Percentiles rank a stretch among this genome's conserved stretches.
Evolutionary conservation across 2,329 filamentous ascomycete species (phyloP).

Genomic region (Fusarium nodosum): DNA sequence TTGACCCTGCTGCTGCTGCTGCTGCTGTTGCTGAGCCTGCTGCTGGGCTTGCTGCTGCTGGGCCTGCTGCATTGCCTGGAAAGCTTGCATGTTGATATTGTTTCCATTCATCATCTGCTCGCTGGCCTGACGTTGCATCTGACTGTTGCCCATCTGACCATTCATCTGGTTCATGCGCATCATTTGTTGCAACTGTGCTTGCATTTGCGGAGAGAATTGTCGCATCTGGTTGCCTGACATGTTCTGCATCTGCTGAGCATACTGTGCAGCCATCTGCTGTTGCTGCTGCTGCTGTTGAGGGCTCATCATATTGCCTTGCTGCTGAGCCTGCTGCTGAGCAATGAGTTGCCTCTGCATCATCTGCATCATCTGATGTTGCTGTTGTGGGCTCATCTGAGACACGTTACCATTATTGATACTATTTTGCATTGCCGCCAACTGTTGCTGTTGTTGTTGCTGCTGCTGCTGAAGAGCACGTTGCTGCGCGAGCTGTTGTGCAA

Average conservation of each 20-base stretch:
- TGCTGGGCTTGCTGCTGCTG: conserved; percentile 53
- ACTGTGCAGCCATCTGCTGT: conserved; percentile 60
- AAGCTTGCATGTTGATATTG: conserved; percentile 57
- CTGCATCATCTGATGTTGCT: conserved; percentile 58
- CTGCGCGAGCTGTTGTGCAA: conserved; percentile 64
- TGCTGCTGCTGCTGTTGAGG: conserved; percentile 59
- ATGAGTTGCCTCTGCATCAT: conserved; percentile 57
- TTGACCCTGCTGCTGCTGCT: conserved; percentile 51
- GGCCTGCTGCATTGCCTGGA: conserved; percentile 56
- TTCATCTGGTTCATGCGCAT: conserved; percentile 55
- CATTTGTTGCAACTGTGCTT: conserved; percentile 56
- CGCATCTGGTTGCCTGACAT: conserved; percentile 55
- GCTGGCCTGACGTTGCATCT: conserved; percentile 53
- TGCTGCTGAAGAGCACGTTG: conserved; percentile 58
- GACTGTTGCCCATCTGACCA: conserved; percentile 49
- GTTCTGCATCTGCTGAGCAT: conserved; percentile 59
- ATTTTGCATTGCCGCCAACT: conserved; percentile 56
- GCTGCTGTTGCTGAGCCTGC: conserved; percentile 51
- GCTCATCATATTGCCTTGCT: conserved; percentile 59
- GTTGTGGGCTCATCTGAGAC: conserved; percentile 56
- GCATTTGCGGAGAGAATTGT: conserved; percentile 55
- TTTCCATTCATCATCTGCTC: conserved; percentile 59
- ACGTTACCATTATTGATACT: conserved; percentile 55
- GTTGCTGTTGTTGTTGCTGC: conserved; percentile 61
- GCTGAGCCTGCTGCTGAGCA: conserved; percentile 55